Evolutionary conservation across 2,329 filamentous ascomycete genomes (phyloP).

Genomic region (Trichothecium sympodiale): DNA sequence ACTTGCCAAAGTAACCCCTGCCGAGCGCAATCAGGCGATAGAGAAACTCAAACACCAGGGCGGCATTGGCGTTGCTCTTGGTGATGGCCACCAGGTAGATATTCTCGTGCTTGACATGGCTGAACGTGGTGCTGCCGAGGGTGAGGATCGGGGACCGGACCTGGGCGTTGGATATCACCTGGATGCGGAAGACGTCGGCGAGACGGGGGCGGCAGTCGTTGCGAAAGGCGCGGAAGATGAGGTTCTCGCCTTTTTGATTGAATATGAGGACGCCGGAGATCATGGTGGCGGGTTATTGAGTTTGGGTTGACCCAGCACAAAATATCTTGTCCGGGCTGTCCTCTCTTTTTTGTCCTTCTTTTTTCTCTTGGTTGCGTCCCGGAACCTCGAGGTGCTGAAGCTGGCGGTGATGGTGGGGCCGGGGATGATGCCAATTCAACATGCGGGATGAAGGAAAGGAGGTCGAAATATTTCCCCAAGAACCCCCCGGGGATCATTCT

Average conservation of each 20-base stretch:
- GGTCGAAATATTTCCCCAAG: no score
- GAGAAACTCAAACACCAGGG: constrained; percentile 94
- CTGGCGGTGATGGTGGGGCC: no score
- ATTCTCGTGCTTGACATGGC: constrained; percentile 99
- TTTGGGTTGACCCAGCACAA: no score
- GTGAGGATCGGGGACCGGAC: constrained; percentile 96
- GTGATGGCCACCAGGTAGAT: constrained; percentile 96
- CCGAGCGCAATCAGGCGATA: constrained; percentile 86
- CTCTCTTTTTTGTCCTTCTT: no score
- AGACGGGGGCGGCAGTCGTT: constrained; percentile 96
- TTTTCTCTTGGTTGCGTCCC: no score
- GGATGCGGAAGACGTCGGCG: constrained; percentile 98
- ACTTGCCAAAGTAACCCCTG: constrained; percentile 95
- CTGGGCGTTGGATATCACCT: constrained; percentile 96
- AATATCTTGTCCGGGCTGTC: no score
- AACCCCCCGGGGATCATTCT: no score
- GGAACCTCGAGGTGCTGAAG: no score
- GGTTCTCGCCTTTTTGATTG: constrained; percentile 99
- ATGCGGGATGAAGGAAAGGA: no score
- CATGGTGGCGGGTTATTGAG: constrained; percentile 59
- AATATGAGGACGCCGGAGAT: constrained; percentile 95
- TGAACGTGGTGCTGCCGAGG: constrained; percentile 94
- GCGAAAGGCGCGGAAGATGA: constrained; percentile 97
- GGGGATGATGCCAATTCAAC: no score
- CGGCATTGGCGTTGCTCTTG: constrained; percentile 98